Percentiles rank a stretch among this genome's conserved stretches.
These are phyloP conservation scores for Yarrowia sp. DNA, from an alignment of 805 yeast species.

Conservation along the genomic window DNA sequence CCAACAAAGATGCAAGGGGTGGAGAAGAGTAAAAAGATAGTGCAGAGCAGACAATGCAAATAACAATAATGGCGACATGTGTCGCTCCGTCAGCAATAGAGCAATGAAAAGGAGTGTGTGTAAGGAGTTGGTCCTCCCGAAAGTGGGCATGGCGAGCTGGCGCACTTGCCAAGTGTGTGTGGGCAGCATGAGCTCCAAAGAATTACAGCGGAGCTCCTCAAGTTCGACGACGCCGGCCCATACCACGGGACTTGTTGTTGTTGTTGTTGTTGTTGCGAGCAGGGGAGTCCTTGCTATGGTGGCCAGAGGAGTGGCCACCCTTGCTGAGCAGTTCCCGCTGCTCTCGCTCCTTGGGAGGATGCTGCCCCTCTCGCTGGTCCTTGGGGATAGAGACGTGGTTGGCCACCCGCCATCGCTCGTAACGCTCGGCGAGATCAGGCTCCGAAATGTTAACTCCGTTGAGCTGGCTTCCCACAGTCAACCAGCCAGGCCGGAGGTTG, in stretches of 20 bases:
- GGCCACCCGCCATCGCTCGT: conserved; percentile 8
- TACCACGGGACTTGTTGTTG: background rate
- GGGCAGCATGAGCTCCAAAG: background rate
- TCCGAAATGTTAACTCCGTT: conserved; percentile 58
- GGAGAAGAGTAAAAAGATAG: background rate
- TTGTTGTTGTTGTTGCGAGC: background rate
- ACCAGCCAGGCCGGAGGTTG: conserved; percentile 86
- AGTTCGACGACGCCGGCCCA: conserved; percentile 9
- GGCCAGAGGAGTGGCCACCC: background rate
- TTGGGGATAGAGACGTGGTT: background rate
- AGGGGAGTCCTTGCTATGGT: background rate
- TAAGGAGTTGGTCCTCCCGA: background rate
- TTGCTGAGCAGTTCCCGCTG: background rate
- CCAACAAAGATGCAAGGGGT: background rate
- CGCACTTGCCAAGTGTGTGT: too few relatives aligned
- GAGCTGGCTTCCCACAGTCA: conserved; percentile 79
- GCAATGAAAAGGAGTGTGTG: background rate
- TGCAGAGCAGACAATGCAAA: background rate
- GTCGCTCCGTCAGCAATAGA: background rate
- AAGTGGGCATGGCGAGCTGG: background rate
- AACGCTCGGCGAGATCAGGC: conserved; percentile 28
- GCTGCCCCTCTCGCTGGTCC: conserved; percentile 12
- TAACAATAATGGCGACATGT: background rate
- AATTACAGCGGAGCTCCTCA: background rate
- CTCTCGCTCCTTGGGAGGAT: background rate